Conservation (phyloP, 371 early-diverging fungal genomes). For the Mucor circinelloides region DNA sequence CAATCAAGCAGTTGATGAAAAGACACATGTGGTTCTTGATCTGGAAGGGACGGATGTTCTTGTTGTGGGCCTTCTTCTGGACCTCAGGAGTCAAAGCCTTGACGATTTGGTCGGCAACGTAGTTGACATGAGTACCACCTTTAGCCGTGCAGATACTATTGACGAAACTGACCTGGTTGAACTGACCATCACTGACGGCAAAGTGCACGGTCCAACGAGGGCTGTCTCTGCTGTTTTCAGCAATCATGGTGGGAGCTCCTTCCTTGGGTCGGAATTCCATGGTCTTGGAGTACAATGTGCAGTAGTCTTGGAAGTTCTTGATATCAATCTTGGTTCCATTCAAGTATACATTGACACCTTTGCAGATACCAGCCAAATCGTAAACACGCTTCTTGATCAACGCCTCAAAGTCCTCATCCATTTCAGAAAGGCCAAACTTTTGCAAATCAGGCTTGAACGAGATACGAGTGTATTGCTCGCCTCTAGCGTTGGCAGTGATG, state of each 20-base stretch:
- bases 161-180: slow-evolving; percentile 97
- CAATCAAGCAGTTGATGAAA: slow-evolving; percentile 97
- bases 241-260: slow-evolving; percentile 39
- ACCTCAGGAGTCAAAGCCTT: slow-evolving; percentile 73
- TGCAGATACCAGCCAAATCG: slow-evolving; percentile 95
- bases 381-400: slow-evolving; percentile 96
- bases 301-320: slow-evolving; percentile 92
- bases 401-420: slow-evolving; percentile 90
- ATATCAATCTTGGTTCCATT: slow-evolving; percentile 89
- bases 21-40: slow-evolving; percentile 94
- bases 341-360: slow-evolving; percentile 89
- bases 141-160: slow-evolving; percentile 98
- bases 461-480: slow-evolving; percentile 88
- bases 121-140: slow-evolving; percentile 97
- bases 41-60: slow-evolving; percentile 80
- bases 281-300: slow-evolving; percentile 77
- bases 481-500: slow-evolving; percentile 63
- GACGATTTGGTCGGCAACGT: slow-evolving; percentile 91
- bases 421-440: slow-evolving; percentile 89
- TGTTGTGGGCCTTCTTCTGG: slow-evolving; percentile 85
- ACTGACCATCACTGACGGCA: slow-evolving; percentile 94
- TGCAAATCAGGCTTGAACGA: slow-evolving; percentile 97
- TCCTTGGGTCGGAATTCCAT: slow-evolving; percentile 44
- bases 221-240: slow-evolving; percentile 37
- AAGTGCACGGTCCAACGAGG: slow-evolving; percentile 99